Base-by-base conservation (phyloP, 2,329 filamentous ascomycete species). In the Kalaharituber pfeilii region DNA sequence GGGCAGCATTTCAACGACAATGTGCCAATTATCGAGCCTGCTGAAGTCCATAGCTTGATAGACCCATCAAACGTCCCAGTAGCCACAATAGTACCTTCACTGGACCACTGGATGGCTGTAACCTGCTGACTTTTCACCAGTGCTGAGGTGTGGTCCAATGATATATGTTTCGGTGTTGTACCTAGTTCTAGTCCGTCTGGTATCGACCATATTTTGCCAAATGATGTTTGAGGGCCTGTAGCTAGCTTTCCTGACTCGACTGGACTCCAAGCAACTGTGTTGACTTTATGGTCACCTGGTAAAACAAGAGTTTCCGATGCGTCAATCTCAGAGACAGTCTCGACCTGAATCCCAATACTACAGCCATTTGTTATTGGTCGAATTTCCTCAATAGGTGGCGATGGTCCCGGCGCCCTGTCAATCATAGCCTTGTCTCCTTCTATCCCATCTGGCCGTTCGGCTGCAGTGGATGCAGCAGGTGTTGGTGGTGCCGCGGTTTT, bases 241-340 rank as follows among this genome's bases (percentile, higher is more conserved):
- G 55, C 59, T 42, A 61, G 53, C 28, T 60, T 44, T 26, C 53
- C 57, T 25, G 56, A 30, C 20, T 60, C 50, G 27, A 56, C 49
- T 6, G 59, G 59, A 44, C 60, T 61, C 59, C 59, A 61, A 26
- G 59, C 58, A 50, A 59, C 58, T 20, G 52, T 55, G 24, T 57
- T 47, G 25, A 59, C 52, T 15, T 51, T 59, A 27, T 51, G 55
- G n/a, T 57, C 53, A 22, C 57, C 50, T 18, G 50, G 51, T 25
- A 60, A 24, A 20, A 60, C 33, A 50, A 59, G 45, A 25, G 58
- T 56, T 55, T 60, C 58, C 28, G 53, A 56, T 27, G 54, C 56
- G 36, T 54, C 52, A 27, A 60, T 56, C 44, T 60, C 57, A 22
- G 57, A 53, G 11, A 57, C 51, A 20, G 56, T 57, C 39, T 60